phyloP scores from a whole-genome alignment of 805 yeast genomes.

The Komagataella phaffii region DNA sequence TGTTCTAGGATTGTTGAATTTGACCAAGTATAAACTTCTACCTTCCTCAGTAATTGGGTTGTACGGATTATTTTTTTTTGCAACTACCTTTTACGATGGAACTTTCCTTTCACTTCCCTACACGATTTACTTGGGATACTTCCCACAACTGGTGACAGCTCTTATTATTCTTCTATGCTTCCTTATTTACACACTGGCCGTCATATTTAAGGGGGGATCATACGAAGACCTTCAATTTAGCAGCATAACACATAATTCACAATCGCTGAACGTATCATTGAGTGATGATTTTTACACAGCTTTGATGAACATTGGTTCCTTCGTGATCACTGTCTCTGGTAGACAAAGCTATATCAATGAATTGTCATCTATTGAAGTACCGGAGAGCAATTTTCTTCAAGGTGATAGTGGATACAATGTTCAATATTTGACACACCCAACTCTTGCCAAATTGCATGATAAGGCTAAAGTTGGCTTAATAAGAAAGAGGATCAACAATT shows the following conservation, averaged over 20 bases:
- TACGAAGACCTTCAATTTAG: constrained; percentile 16
- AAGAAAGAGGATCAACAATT: neutral
- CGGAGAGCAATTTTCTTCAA: constrained; percentile 45
- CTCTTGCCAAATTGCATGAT: neutral
- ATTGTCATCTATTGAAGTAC: constrained; percentile 30
- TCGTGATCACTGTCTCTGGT: constrained; percentile 57
- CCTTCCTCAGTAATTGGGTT: constrained; percentile 51
- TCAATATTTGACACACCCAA: neutral
- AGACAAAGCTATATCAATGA: constrained; percentile 54
- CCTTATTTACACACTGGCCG: constrained; percentile 41
- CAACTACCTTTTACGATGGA: constrained; percentile 23
- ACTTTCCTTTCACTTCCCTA: constrained; percentile 35
- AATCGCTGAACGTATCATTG: constrained; percentile 25
- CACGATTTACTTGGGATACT: constrained; percentile 40
- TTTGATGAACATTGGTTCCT: constrained; percentile 41
- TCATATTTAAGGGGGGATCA: constrained; percentile 36
- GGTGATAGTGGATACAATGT: neutral
- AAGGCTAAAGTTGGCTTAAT: constrained; percentile 1
- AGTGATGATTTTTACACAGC: constrained; percentile 59
- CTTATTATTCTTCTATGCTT: constrained; percentile 37
- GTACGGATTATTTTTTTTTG: constrained; percentile 34
- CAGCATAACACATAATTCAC: constrained; percentile 17
- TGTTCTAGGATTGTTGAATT: constrained; percentile 40
- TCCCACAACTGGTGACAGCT: constrained; percentile 52
- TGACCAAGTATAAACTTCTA: constrained; percentile 41